phyloP scores from a whole-genome alignment of 108 stramenopile species.

The Cyclotella atomus region DNA sequence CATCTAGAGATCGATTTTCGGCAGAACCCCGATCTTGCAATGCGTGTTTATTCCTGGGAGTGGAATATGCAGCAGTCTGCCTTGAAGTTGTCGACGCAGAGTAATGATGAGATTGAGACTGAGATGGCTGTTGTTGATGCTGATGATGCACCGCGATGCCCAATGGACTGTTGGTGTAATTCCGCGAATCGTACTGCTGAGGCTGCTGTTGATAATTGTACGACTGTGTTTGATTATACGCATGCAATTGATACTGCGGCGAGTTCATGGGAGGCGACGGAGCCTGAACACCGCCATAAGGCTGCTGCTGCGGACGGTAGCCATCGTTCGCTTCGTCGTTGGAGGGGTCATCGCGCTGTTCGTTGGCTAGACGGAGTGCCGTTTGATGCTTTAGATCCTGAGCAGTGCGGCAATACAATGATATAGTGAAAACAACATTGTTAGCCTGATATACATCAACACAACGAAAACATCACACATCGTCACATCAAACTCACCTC shows the following conservation, averaged over 20 bases:
- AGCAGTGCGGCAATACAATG: not conserved
- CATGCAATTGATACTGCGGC: too few relatives aligned
- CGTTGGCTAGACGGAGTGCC: slow-evolving; percentile 64
- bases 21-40: slow-evolving; percentile 42
- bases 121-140: too few relatives aligned
- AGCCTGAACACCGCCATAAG: too few relatives aligned
- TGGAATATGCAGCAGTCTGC: not conserved
- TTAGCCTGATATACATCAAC: too few relatives aligned
- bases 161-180: not conserved
- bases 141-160: not conserved
- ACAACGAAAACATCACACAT: not conserved
- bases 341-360: slow-evolving; percentile 42
- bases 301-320: too few relatives aligned
- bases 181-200: not conserved
- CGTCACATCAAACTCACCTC: slow-evolving; percentile 62
- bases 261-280: not conserved
- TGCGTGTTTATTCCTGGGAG: not conserved
- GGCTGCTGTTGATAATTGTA: not conserved
- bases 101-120: not conserved
- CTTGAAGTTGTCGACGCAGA: too few relatives aligned
- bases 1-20: slow-evolving; percentile 31
- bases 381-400: slow-evolving; percentile 83
- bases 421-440: not conserved
- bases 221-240: too few relatives aligned
- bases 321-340: too few relatives aligned